A percentile compares a stretch with the other conserved stretches of the same genome.
Conservation (phyloP, 306 rosid species). For the Amphicarpaea edgeworthii region DNA sequence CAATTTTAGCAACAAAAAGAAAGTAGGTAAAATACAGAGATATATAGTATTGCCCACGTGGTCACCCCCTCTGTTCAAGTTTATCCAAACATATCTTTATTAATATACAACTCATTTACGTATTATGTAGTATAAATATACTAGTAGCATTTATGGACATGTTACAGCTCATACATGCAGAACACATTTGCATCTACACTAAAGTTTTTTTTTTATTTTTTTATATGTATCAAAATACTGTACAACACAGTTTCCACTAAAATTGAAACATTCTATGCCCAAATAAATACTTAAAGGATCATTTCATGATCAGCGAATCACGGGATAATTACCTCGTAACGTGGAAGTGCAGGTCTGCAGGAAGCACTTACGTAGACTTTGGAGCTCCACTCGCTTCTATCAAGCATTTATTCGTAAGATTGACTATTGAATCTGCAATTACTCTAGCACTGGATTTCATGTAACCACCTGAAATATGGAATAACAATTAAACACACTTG, state of each 20-base stretch:
- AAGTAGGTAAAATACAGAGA: not conserved
- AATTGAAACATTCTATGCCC: slow-evolving; percentile 28
- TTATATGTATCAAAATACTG: not conserved
- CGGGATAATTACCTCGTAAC: not conserved
- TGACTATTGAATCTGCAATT: slow-evolving; percentile 83
- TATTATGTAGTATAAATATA: not conserved
- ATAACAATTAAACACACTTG: not conserved
- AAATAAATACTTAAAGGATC: slow-evolving; percentile 4
- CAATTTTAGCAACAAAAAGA: too few relatives aligned
- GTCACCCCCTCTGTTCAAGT: not conserved
- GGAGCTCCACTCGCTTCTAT: slow-evolving; percentile 58
- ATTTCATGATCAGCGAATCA: slow-evolving; percentile 3
- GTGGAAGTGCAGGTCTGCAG: slow-evolving; percentile 16
- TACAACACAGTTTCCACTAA: slow-evolving; percentile 10
- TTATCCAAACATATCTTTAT: too few relatives aligned
- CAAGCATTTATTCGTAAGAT: slow-evolving; percentile 72
- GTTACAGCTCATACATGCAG: not conserved
- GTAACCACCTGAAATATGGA: slow-evolving; percentile 83
- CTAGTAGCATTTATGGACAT: not conserved
- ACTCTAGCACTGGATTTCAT: slow-evolving; percentile 92
- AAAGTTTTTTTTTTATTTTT: not conserved
- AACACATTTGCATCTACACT: not conserved
- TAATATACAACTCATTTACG: not conserved
- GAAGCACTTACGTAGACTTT: slow-evolving; percentile 30
- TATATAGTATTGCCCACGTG: not conserved